Evolutionary conservation across 345 rosid species (phyloP), one percentile per base, ranked within the genome.

Genomic region (Bretschneidera sinensis): DNA sequence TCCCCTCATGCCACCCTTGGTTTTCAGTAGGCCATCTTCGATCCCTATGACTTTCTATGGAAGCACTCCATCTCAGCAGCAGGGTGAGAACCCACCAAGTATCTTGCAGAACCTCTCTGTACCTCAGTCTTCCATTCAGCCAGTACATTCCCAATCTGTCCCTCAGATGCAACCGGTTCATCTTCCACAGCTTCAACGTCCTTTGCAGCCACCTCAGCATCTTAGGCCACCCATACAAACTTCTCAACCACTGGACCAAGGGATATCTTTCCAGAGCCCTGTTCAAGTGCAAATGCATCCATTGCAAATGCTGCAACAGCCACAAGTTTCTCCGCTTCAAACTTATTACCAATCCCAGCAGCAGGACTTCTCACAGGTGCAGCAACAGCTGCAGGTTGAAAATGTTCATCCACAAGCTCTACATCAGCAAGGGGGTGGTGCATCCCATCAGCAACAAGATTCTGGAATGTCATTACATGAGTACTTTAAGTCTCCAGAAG

Each of bases 401-500:
- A 81, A 73, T 65, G 68, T 52, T 54, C 82, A 73, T 52, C 65
- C 69, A 17, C 82, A 75, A 51, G 71, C 64, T 69, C 74, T 62
- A 57, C 78, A 52, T 69, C 94, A 82, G 74, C 95, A 78, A 76
- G 83, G 82, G 13, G 89, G 81, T 66, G 75, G 54, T 69, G 60
- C 79, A 54, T 71, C 83, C 48, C 86, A 83, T 75, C 90, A 70
- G 72, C 88, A 77, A 59, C 84, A 82, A 68, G 97, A 88, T 54
- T 61, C 84, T 34, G 97, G 90, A 74, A 82, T 88, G 84, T 88
- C 97, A 51, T 76, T 94, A 53, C 85, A 88, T 1, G 99, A 94
- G 69, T 90, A 77, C 71, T 86, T 94, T 69, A 82, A 82, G 76
- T 92, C 92, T 65, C 97, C 96, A 54, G 89, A 90, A 86, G 95